A percentile compares a stretch with the other conserved stretches of the same genome.
phyloP scores from a whole-genome alignment of 2,329 filamentous ascomycete genomes.

The Epicoccum sorghinum region DNA sequence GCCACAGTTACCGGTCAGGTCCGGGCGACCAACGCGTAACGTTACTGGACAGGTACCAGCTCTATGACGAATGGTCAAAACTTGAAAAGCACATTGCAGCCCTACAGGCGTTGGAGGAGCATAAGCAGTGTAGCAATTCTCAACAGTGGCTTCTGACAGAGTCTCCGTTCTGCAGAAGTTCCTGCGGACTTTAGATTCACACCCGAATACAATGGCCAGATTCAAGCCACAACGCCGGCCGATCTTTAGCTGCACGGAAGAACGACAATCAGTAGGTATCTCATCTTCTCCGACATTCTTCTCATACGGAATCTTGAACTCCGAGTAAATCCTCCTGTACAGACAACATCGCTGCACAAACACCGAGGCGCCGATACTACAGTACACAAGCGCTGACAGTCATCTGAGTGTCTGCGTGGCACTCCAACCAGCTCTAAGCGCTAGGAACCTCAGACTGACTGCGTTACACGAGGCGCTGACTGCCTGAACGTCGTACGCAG shows the following conservation, averaged over 20 bases:
- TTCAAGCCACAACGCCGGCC: background rate
- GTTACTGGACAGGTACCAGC: constrained; percentile 5
- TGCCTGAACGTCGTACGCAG: background rate
- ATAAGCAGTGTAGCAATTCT: background rate
- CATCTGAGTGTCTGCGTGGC: constrained; percentile 1
- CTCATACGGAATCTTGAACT: background rate
- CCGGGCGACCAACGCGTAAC: background rate
- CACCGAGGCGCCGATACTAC: constrained; percentile 11
- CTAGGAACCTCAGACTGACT: background rate
- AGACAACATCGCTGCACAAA: constrained; percentile 5
- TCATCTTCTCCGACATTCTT: background rate
- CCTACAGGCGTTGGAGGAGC: background rate
- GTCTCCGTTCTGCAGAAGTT: background rate
- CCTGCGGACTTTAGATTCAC: background rate
- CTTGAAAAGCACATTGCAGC: background rate
- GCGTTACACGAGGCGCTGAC: constrained; percentile 3
- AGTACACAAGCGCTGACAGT: constrained; percentile 13
- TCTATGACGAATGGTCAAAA: background rate
- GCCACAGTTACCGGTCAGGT: constrained; percentile 4
- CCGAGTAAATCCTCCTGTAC: background rate
- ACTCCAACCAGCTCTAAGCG: background rate
- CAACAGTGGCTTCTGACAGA: background rate
- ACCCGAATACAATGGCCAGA: background rate
- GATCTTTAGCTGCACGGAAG: background rate
- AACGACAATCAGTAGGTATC: background rate